A percentile compares a stretch with the other conserved stretches of the same genome.
Conservation (phyloP, 805 yeast species). For the Monosporozyma servazzii region DNA sequence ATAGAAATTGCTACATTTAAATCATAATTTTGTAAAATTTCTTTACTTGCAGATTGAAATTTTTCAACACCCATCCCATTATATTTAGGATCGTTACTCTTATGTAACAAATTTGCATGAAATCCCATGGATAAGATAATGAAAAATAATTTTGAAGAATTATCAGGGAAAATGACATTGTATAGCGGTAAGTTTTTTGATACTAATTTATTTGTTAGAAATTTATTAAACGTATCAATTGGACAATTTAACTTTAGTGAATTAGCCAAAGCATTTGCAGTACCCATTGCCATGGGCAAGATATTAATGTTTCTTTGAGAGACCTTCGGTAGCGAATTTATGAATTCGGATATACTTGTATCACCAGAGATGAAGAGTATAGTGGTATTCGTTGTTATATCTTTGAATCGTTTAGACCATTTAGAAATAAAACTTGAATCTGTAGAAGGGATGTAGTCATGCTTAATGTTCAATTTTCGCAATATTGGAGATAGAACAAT, state of each 20-base stretch:
- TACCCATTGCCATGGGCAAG: slow-evolving; percentile 59
- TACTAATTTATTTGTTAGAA: slow-evolving; percentile 21
- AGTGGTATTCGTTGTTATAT: slow-evolving; percentile 19
- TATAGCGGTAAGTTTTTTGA: slow-evolving; percentile 28
- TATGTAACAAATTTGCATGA: slow-evolving; percentile 79
- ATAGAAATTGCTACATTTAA: slow-evolving; percentile 11
- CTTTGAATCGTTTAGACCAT: neutral
- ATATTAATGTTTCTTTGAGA: slow-evolving; percentile 12
- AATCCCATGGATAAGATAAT: slow-evolving; percentile 80
- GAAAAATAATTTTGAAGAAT: slow-evolving; percentile 26
- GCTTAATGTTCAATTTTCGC: slow-evolving; percentile 28
- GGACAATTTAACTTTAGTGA: slow-evolving; percentile 41
- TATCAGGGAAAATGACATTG: slow-evolving; percentile 26
- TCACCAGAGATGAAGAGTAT: slow-evolving; percentile 74
- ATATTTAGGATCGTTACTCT: slow-evolving; percentile 61
- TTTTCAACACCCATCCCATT: slow-evolving; percentile 55
- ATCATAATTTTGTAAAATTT: slow-evolving; percentile 37
- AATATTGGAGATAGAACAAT: slow-evolving; percentile 42
- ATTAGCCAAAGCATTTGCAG: slow-evolving; percentile 74
- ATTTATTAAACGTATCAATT: slow-evolving; percentile 29
- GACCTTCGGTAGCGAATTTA: slow-evolving; percentile 38
- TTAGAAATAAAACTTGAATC: slow-evolving; percentile 30
- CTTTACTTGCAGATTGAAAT: slow-evolving; percentile 58
- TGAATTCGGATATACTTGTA: slow-evolving; percentile 69
- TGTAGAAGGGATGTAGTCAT: slow-evolving; percentile 37